A percentile compares a stretch with the other conserved stretches of the same genome.
Conservation (phyloP, 805 yeast genomes). For the Lipomyces mesembrius region DNA sequence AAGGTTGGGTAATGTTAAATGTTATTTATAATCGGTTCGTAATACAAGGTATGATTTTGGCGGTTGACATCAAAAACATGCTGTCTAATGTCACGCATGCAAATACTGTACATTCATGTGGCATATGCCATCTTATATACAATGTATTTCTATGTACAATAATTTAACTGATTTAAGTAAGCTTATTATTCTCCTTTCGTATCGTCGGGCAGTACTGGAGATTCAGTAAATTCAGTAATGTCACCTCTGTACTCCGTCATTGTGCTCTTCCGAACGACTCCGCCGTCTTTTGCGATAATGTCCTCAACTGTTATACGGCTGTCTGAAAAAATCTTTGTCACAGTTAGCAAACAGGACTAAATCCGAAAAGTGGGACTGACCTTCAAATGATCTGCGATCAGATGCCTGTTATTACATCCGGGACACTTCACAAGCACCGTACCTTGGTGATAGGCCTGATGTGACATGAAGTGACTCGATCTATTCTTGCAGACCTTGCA, state of each 20-base stretch:
- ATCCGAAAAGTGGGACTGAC: constrained; percentile 41
- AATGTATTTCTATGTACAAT: background rate
- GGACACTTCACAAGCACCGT: constrained; percentile 92
- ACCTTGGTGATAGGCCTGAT: constrained; percentile 87
- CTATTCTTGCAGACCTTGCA: constrained; percentile 85
- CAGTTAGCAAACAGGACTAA: background rate
- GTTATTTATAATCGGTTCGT: too few relatives aligned
- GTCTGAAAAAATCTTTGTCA: constrained; percentile 30
- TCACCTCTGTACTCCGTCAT: constrained; percentile 24
- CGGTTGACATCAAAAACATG: background rate
- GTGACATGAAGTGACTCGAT: constrained; percentile 87
- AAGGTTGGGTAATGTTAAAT: background rate
- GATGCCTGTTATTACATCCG: constrained; percentile 81
- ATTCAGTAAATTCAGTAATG: constrained; percentile 23
- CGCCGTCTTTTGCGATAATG: constrained; percentile 24
- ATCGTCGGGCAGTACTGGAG: background rate
- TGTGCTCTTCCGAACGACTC: constrained; percentile 17
- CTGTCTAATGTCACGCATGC: background rate
- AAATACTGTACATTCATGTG: background rate
- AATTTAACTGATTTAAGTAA: background rate
- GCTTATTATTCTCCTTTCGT: background rate
- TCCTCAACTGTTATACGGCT: constrained; percentile 27
- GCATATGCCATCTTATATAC: background rate
- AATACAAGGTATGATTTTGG: background rate
- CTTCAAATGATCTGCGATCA: constrained; percentile 85